Evolutionary conservation across 202 grass and related monocot genomes (phyloP).

Genomic region (Musa balbisiana): DNA sequence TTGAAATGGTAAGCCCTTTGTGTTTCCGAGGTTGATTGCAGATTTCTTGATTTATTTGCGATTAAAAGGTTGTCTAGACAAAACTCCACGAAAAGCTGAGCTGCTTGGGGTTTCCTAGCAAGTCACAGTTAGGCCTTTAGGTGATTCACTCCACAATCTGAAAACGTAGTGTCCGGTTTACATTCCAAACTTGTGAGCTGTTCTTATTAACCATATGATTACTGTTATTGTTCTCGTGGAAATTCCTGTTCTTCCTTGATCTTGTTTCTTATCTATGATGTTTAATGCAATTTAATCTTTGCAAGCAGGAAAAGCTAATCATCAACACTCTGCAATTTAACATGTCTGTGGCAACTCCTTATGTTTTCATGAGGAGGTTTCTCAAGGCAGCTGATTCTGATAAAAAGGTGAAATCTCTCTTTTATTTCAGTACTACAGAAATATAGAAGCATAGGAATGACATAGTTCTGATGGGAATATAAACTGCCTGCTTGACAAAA

Average conservation of each 20-base stretch:
- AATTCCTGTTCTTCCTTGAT: neutral
- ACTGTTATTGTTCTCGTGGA: too few relatives aligned
- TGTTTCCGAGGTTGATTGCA: neutral
- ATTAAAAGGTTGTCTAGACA: too few relatives aligned
- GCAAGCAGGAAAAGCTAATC: constrained; percentile 33
- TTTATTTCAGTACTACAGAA: neutral
- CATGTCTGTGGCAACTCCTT: constrained; percentile 49
- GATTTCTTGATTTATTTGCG: neutral
- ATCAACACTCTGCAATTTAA: constrained; percentile 48
- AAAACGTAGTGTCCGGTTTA: too few relatives aligned
- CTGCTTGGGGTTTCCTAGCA: too few relatives aligned
- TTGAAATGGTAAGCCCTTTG: constrained; percentile 20
- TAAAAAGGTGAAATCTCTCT: constrained; percentile 20
- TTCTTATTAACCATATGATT: too few relatives aligned
- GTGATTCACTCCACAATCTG: too few relatives aligned
- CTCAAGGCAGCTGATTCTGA: constrained; percentile 41
- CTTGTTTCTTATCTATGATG: neutral
- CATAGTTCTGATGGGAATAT: neutral
- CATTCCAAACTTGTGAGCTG: too few relatives aligned
- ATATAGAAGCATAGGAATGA: neutral
- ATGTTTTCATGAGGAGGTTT: constrained; percentile 46
- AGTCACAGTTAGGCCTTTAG: too few relatives aligned
- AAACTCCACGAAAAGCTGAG: too few relatives aligned
- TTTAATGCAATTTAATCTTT: neutral
- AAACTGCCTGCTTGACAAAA: neutral